These are phyloP conservation scores for Suillus subluteus DNA, from an alignment of 768 basidiomycete species.

Conservation along the genomic window DNA sequence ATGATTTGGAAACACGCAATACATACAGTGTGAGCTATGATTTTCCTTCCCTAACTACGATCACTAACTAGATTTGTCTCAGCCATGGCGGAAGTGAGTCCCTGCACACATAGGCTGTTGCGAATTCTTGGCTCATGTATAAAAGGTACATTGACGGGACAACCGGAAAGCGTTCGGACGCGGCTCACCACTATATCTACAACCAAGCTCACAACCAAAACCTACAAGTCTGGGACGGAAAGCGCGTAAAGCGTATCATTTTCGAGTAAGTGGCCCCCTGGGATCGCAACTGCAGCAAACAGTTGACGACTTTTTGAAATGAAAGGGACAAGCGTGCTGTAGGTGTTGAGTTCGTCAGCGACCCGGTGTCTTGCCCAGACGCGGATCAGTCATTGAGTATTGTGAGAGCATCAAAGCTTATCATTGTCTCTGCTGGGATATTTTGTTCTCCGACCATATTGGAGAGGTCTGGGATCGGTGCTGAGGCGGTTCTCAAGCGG, in stretches of 20 bases:
- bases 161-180: slow-evolving; percentile 59
- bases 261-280: not conserved
- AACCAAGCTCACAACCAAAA: not conserved
- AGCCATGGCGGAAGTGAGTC: slow-evolving; percentile 60
- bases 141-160: slow-evolving; percentile 55
- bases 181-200: slow-evolving; percentile 30
- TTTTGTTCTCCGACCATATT: slow-evolving; percentile 61
- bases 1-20: not conserved
- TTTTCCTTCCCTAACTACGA: not conserved
- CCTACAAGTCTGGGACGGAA: not conserved
- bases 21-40: not conserved
- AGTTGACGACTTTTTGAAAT: not conserved
- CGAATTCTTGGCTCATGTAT: not conserved
- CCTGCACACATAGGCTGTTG: not conserved
- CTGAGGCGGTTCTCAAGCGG: not conserved
- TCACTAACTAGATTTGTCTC: not conserved
- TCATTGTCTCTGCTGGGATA: slow-evolving; percentile 54
- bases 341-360: slow-evolving; percentile 50
- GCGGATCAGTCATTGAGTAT: slow-evolving; percentile 26
- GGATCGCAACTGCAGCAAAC: not conserved
- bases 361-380: slow-evolving; percentile 22
- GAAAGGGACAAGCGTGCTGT: not conserved
- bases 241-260: not conserved
- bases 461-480: slow-evolving; percentile 54
- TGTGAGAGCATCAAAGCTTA: slow-evolving; percentile 45